A percentile compares a stretch with the other conserved stretches of the same genome.
Evolutionary conservation across 495 filamentous ascomycete genomes (phyloP).

Genomic region (Neurospora sp.): DNA sequence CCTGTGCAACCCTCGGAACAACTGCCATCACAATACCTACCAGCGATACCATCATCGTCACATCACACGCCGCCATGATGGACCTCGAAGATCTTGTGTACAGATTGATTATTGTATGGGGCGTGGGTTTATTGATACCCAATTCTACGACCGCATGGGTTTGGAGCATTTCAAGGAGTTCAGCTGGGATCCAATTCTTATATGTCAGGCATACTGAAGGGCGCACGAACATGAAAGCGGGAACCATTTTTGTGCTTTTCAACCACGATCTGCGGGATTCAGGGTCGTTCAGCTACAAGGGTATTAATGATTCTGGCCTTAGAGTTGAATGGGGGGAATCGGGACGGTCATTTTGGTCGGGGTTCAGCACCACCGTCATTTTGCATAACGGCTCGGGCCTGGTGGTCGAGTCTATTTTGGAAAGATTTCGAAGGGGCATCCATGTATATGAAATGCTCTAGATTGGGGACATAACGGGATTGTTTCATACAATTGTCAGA

Average conservation of each 20-base stretch:
- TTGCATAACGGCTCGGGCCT: background rate
- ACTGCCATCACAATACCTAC: background rate
- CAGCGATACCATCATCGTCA: background rate
- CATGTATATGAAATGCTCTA: background rate
- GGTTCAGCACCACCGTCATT: background rate
- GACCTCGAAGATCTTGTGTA: background rate
- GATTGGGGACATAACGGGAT: background rate
- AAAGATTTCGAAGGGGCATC: background rate
- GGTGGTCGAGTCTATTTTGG: background rate
- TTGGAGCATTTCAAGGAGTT: background rate
- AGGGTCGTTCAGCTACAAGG: background rate
- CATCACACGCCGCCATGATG: background rate
- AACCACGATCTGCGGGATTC: background rate
- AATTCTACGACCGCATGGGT: background rate
- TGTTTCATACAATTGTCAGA: background rate
- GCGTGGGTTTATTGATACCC: background rate
- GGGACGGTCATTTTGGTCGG: background rate
- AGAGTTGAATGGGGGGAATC: background rate
- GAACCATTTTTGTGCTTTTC: background rate
- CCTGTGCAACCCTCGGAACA: slow-evolving; percentile 6
- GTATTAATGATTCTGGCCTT: background rate
- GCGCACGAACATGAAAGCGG: background rate
- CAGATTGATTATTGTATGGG: background rate
- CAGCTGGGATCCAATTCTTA: background rate
- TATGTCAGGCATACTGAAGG: background rate